Evolutionary conservation across 2,329 filamentous ascomycete genomes (phyloP).

Genomic region (Hypocreales sp.): DNA sequence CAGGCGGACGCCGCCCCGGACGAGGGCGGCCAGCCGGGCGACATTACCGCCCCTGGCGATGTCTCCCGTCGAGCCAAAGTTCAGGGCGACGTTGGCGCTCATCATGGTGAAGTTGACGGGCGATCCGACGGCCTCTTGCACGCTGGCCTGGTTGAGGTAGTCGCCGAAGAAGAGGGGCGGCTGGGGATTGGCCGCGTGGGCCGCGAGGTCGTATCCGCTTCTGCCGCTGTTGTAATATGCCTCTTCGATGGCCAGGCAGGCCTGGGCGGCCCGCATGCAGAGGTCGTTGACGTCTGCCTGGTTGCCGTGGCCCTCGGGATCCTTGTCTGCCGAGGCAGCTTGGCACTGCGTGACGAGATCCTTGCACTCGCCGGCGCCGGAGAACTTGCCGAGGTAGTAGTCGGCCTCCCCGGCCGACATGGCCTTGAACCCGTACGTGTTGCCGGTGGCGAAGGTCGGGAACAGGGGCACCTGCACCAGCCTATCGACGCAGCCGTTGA

Average conservation of each 20-base stretch:
- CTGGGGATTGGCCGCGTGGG: conserved; percentile 40
- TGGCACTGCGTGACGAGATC: conserved; percentile 37
- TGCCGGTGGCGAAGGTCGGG: conserved; percentile 42
- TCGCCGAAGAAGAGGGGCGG: conserved; percentile 44
- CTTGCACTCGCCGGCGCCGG: conserved; percentile 29
- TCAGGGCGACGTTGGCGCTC: conserved; percentile 27
- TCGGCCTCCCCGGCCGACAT: conserved; percentile 35
- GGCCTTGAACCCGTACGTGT: conserved; percentile 47
- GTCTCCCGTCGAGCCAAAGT: conserved; percentile 38
- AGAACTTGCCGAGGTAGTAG: conserved; percentile 23
- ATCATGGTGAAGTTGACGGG: conserved; percentile 42
- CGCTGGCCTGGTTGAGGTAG: conserved; percentile 45
- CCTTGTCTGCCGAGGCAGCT: conserved; percentile 19
- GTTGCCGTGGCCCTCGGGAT: conserved; percentile 25
- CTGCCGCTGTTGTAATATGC: conserved; percentile 40
- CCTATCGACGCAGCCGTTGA: conserved; percentile 57
- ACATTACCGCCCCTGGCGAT: conserved; percentile 48
- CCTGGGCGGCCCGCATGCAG: conserved; percentile 33
- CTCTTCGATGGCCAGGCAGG: conserved; percentile 33
- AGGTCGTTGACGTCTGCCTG: conserved; percentile 21
- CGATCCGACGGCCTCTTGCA: conserved; percentile 46
- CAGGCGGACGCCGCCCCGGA: conserved; percentile 49
- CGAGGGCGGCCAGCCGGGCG: conserved; percentile 40
- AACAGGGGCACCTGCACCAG: conserved; percentile 43
- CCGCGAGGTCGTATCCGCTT: conserved; percentile 46